Base-by-base conservation (phyloP, 2,329 filamentous ascomycete species). In the Exophiala spinifera region DNA sequence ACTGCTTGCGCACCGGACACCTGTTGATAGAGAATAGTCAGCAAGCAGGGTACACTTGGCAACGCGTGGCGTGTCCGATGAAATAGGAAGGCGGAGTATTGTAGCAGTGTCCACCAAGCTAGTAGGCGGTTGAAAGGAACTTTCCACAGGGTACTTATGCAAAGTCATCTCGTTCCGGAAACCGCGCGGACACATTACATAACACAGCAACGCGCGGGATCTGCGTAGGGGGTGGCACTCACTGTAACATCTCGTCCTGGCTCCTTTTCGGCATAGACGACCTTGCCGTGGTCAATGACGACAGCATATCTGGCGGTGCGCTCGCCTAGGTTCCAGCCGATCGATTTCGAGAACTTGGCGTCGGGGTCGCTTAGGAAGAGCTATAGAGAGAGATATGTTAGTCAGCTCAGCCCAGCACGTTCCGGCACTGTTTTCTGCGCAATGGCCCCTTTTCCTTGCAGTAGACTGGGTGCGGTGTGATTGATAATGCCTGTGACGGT, bases 251-350 rank as follows among this genome's bases (percentile, higher is more conserved):
- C 65, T 23, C 60, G 57, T 11, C 57, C 61, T 46, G 58, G 71
- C 76, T 95, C 89, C 66, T 82, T 85, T 74, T 87, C 88, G 57
- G 88, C 87, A 72, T 95, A 95, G 67, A 76, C 78, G 66, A 95
- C 80, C 78, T 89, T 92, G 72, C 89, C 89, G 71, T 95, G 79
- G 75, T 91, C 89, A 63, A 95, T 74, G 65, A 91, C 76, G 70
- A 95, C 81, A 65, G 88, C 90, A 76, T 88, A 95, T 60, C 90
- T 82, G 60, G 81, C 84, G 62, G 88, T 91, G 62, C 89, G 82
- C 67, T 88, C 86, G 56, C 85, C 87, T 44, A 82, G 76, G 61
- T 79, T 81, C 89, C 89, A 95, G 70, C 87, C 89, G 64, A 91
- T 81, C 69, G 79, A 79, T 78, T 87, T 85, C 72, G 84, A 87